Evolutionary conservation across 768 basidiomycete species (phyloP).

Genomic region (Suillus hirtellus): DNA sequence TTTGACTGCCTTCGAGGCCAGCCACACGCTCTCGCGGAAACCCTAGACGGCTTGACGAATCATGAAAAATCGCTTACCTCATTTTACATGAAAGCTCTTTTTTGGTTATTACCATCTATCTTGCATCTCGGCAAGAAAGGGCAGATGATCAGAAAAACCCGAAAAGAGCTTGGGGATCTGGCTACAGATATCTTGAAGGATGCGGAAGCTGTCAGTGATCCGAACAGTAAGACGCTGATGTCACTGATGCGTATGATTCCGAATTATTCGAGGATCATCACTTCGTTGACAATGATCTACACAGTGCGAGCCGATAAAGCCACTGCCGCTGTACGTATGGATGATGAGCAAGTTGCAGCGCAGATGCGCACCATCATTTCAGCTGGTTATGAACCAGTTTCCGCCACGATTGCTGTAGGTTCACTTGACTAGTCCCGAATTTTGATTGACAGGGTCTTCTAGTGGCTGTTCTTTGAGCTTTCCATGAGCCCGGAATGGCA

Average conservation of each 20-base stretch:
- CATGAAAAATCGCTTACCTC: conserved; percentile 56
- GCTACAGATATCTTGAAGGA: conserved; percentile 56
- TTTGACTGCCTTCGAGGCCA: conserved; percentile 55
- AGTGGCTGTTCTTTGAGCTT: conserved; percentile 72
- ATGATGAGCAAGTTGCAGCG: conserved; percentile 52
- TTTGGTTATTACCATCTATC: conserved; percentile 60
- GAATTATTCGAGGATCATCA: not conserved
- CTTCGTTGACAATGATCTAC: conserved; percentile 4
- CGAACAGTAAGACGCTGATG: conserved; percentile 50
- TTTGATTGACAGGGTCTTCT: conserved; percentile 12
- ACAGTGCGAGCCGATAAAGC: conserved; percentile 46
- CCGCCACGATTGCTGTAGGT: conserved; percentile 37
- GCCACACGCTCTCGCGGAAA: conserved; percentile 48
- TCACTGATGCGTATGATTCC: conserved; percentile 49
- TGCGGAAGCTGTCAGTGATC: conserved; percentile 46
- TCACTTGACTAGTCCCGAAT: not conserved
- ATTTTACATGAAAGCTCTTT: conserved; percentile 65
- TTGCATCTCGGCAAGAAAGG: conserved; percentile 58
- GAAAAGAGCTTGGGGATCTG: conserved; percentile 53
- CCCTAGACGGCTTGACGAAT: conserved; percentile 62
- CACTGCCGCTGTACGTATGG: conserved; percentile 38
- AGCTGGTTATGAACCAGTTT: conserved; percentile 49
- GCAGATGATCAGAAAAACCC: conserved; percentile 54
- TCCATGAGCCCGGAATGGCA: conserved; percentile 53
- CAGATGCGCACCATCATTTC: conserved; percentile 67